phyloP scores from a whole-genome alignment of 495 filamentous ascomycete genomes.

The Pyrenula massariospora region DNA sequence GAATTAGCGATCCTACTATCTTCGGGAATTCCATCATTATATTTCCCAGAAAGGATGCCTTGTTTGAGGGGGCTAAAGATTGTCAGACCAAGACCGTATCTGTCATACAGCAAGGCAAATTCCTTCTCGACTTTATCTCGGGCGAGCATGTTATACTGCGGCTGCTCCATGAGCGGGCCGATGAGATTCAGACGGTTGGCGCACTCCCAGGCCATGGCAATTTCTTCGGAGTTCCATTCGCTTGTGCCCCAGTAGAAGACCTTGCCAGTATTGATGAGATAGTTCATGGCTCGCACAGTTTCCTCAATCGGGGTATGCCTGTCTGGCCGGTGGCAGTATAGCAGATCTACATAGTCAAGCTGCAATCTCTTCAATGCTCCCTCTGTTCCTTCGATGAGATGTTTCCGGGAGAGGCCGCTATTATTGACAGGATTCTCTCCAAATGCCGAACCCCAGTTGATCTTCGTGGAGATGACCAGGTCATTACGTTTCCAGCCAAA shows the following conservation, averaged over 20 bases:
- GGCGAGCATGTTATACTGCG: slow-evolving; percentile 67
- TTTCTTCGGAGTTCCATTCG: slow-evolving; percentile 76
- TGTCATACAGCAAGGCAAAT: slow-evolving; percentile 53
- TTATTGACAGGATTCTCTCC: slow-evolving; percentile 57
- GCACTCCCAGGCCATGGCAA: slow-evolving; percentile 60
- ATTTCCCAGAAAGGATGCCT: slow-evolving; percentile 73
- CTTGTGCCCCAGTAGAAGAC: slow-evolving; percentile 81
- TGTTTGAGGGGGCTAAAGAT: slow-evolving; percentile 60
- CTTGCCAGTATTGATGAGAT: slow-evolving; percentile 64
- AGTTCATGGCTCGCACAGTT: slow-evolving; percentile 73
- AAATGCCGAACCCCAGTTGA: slow-evolving; percentile 55
- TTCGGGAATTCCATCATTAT: slow-evolving; percentile 47
- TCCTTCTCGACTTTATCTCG: slow-evolving; percentile 67
- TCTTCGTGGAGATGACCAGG: slow-evolving; percentile 78
- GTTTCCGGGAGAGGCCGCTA: slow-evolving; percentile 68
- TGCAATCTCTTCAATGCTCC: slow-evolving; percentile 56
- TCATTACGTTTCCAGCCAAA: slow-evolving; percentile 63
- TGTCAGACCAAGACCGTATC: slow-evolving; percentile 59
- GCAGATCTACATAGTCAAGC: slow-evolving; percentile 60
- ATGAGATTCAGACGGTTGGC: slow-evolving; percentile 68
- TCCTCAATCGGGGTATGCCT: slow-evolving; percentile 78
- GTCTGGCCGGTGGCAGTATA: slow-evolving; percentile 81
- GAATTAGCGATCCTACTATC: slow-evolving; percentile 14
- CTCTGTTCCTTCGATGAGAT: slow-evolving; percentile 62
- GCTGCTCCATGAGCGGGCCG: slow-evolving; percentile 75